A percentile compares a stretch with the other conserved stretches of the same genome.
Evolutionary conservation across 306 rosid genomes (phyloP).

Genomic region (Trifolium subterraneum): DNA sequence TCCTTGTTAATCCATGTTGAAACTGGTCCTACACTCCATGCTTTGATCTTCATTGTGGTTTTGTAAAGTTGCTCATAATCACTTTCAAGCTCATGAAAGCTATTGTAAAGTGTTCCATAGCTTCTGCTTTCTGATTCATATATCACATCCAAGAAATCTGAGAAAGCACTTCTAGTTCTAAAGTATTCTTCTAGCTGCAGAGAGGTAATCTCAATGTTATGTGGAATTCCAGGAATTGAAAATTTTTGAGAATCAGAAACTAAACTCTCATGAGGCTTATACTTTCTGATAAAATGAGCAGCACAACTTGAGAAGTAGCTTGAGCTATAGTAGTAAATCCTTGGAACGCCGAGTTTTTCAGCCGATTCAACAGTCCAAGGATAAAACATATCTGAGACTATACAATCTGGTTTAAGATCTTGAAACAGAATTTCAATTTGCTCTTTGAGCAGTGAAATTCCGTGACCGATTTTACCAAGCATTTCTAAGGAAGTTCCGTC

Average conservation of each 20-base stretch:
- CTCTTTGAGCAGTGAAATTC: constrained; percentile 33
- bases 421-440: constrained; percentile 38
- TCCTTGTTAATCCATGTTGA: constrained; percentile 26
- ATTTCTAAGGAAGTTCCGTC: constrained; percentile 18
- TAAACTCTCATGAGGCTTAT: constrained; percentile 42
- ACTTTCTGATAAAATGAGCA: constrained; percentile 12
- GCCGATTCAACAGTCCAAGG: constrained; percentile 50
- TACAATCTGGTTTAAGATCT: constrained; percentile 34
- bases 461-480: constrained; percentile 15
- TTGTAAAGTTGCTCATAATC: constrained; percentile 40
- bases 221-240: constrained; percentile 41
- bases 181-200: constrained; percentile 37
- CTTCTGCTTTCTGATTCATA: constrained; percentile 43
- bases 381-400: constrained; percentile 40
- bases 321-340: constrained; percentile 41
- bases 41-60: constrained; percentile 30
- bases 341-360: constrained; percentile 42
- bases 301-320: constrained; percentile 39
- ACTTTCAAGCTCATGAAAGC: constrained; percentile 45
- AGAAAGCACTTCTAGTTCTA: not conserved
- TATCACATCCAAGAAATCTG: constrained; percentile 1
- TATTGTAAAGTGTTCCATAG: constrained; percentile 43
- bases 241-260: constrained; percentile 33
- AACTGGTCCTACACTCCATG: constrained; percentile 50
- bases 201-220: constrained; percentile 20